Percentiles rank a stretch among this genome's conserved stretches.
Conservation (phyloP, 495 filamentous ascomycete species). For the Penicillium argentinense region DNA sequence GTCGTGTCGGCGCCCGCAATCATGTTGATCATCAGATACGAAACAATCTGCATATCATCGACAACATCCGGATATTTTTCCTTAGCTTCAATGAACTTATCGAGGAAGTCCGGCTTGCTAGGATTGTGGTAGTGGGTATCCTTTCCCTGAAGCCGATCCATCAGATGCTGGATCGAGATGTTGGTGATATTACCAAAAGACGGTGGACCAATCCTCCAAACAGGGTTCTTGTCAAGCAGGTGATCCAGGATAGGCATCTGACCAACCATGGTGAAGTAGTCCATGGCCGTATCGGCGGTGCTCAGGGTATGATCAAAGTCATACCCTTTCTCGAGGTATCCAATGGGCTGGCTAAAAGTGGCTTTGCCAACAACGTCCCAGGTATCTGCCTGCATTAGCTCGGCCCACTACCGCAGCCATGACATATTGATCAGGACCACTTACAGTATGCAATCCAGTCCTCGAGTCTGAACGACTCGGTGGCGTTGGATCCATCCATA, state of each 20-base stretch:
- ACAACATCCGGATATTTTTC: conserved; percentile 27
- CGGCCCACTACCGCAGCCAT: too few species aligned
- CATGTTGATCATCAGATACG: conserved; percentile 43
- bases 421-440: conserved; percentile 5
- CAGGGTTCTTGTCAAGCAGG: conserved; percentile 59
- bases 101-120: conserved; percentile 26
- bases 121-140: conserved; percentile 18
- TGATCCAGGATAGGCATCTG: conserved; percentile 65
- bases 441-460: conserved; percentile 34
- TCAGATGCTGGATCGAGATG: conserved; percentile 25
- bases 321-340: conserved; percentile 36
- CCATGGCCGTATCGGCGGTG: conserved; percentile 15
- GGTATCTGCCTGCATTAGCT: conserved; percentile 29
- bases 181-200: conserved; percentile 21
- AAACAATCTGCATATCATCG: conserved; percentile 29
- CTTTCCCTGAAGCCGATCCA: conserved; percentile 18
- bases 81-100: conserved; percentile 38
- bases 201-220: conserved; percentile 23
- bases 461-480: conserved; percentile 26
- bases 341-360: conserved; percentile 36
- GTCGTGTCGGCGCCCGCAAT: conserved; percentile 45
- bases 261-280: conserved; percentile 36
- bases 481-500: conserved; percentile 13
- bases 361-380: conserved; percentile 36
- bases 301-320: conserved; percentile 29